These are phyloP conservation scores for Lyophyllum semitale DNA, from an alignment of 768 basidiomycete species.

Conservation along the genomic window DNA sequence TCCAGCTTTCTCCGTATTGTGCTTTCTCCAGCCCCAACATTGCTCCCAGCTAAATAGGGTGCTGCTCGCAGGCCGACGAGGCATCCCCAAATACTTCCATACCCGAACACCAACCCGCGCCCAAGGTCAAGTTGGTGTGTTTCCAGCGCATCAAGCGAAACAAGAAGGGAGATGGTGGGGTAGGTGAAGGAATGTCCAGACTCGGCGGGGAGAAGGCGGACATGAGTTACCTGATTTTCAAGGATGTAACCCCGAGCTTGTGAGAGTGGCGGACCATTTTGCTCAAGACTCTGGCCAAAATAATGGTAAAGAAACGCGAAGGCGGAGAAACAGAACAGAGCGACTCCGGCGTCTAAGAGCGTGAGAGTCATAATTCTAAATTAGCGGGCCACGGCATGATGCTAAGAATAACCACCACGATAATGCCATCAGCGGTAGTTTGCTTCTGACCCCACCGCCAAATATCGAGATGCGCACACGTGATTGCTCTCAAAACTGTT, in stretches of 20 bases:
- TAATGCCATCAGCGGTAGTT: neutral
- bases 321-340: slow-evolving; percentile 11
- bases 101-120: slow-evolving; percentile 55
- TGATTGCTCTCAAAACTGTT: neutral
- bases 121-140: slow-evolving; percentile 43
- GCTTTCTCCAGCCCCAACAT: neutral
- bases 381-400: no score
- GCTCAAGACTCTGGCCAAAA: neutral
- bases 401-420: no score
- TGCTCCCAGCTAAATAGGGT: slow-evolving; percentile 41
- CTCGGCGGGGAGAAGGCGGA: slow-evolving; percentile 47
- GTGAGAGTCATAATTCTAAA: neutral
- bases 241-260: slow-evolving; percentile 44
- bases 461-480: slow-evolving; percentile 7
- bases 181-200: slow-evolving; percentile 62
- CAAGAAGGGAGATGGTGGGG: slow-evolving; percentile 53
- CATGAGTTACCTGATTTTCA: slow-evolving; percentile 53
- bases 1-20: slow-evolving; percentile 45
- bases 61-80: slow-evolving; percentile 48
- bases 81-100: slow-evolving; percentile 44
- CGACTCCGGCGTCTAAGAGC: slow-evolving; percentile 3
- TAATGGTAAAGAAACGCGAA: slow-evolving; percentile 4
- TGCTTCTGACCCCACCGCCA: slow-evolving; percentile 2
- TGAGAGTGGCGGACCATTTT: neutral
- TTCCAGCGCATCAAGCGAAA: slow-evolving; percentile 61